Evolutionary conservation across 1,284 basidiomycete genomes (phyloP).

Genomic region (Mycena sp.): DNA sequence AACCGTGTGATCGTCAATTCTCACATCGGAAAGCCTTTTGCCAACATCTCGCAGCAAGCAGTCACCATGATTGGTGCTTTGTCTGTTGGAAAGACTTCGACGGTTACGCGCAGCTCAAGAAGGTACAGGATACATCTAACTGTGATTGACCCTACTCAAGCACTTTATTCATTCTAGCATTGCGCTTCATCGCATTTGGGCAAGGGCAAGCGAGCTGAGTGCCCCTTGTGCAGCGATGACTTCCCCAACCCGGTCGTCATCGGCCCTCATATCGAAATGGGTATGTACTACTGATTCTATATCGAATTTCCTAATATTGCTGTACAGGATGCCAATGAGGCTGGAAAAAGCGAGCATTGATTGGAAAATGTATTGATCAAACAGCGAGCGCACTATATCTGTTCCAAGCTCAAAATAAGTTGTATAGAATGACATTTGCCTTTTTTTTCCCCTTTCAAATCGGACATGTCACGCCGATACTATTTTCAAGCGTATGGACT

Average conservation of each 20-base stretch:
- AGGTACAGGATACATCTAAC: not conserved
- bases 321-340: too few species aligned
- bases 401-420: too few species aligned
- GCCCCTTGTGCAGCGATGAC: not conserved
- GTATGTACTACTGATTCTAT: too few species aligned
- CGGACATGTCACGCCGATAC: too few species aligned
- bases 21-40: not conserved
- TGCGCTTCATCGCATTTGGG: not conserved
- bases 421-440: too few species aligned
- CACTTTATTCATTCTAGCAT: not conserved
- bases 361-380: too few species aligned
- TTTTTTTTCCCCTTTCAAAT: too few species aligned
- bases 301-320: too few species aligned
- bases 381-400: too few species aligned
- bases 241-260: slow-evolving; percentile 1
- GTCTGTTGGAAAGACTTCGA: slow-evolving; percentile 6
- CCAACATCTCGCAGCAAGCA: slow-evolving; percentile 14
- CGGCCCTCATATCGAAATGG: not conserved
- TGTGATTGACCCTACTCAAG: not conserved
- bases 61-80: slow-evolving; percentile 14
- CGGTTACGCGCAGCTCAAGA: not conserved
- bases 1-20: slow-evolving; percentile 12
- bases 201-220: not conserved
- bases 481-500: too few species aligned
- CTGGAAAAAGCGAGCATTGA: too few species aligned